Conservation (phyloP, 306 rosid genomes). For the Morella rubra region DNA sequence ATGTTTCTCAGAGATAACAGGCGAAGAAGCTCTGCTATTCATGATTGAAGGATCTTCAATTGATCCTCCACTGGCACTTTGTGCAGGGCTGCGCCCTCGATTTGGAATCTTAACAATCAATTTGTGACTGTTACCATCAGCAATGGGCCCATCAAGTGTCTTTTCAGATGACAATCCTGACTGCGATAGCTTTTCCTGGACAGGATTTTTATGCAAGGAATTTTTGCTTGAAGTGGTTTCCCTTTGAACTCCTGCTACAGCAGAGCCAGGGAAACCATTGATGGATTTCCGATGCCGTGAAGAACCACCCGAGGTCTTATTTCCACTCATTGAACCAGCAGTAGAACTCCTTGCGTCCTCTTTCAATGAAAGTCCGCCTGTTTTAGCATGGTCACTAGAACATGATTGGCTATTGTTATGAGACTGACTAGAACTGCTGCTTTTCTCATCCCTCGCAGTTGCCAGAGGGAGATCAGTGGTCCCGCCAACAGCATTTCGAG, state of each 20-base stretch:
- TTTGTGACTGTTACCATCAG: conserved; percentile 53
- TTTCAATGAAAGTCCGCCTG: conserved; percentile 53
- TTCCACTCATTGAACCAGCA: conserved; percentile 56
- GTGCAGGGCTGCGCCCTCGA: conserved; percentile 58
- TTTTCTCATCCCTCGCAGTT: conserved; percentile 80
- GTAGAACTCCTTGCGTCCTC: conserved; percentile 79
- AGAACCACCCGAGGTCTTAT: conserved; percentile 59
- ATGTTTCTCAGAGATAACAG: conserved; percentile 49
- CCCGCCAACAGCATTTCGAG: conserved; percentile 39
- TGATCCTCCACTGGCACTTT: conserved; percentile 51
- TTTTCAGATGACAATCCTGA: conserved; percentile 46
- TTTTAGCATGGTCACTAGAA: conserved; percentile 70
- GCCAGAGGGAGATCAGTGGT: conserved; percentile 53
- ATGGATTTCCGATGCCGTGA: conserved; percentile 63
- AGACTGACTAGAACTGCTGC: conserved; percentile 88
- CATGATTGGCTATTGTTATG: conserved; percentile 75
- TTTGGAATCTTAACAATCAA: conserved; percentile 71
- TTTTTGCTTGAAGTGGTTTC: conserved; percentile 55
- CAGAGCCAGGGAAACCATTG: conserved; percentile 53
- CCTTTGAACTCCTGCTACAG: conserved; percentile 48
- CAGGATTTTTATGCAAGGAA: conserved; percentile 37
- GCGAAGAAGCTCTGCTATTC: conserved; percentile 58
- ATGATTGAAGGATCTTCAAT: conserved; percentile 52
- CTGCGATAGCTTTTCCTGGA: conserved; percentile 35
- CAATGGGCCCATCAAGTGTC: conserved; percentile 42